Evolutionary conservation across 495 filamentous ascomycete genomes (phyloP).

Genomic region (Apodospora peruviana): DNA sequence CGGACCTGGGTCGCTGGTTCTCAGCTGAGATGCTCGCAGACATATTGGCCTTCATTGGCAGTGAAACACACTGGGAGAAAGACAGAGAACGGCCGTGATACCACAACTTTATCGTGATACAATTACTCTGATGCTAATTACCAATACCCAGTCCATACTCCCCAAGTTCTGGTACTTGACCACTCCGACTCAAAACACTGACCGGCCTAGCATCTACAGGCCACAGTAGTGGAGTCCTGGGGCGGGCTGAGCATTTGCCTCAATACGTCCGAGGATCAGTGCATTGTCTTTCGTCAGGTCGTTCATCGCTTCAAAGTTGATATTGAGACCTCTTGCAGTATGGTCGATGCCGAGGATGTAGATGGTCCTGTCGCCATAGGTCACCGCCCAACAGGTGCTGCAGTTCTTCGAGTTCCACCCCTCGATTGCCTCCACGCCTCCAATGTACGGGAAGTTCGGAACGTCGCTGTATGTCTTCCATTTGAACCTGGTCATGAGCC

Average conservation of each 20-base stretch:
- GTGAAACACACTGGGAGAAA: background rate
- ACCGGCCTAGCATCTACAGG: constrained; percentile 4
- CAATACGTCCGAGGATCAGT: constrained; percentile 48
- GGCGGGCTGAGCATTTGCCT: constrained; percentile 43
- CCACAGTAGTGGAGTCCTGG: constrained; percentile 31
- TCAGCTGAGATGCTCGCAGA: constrained; percentile 44
- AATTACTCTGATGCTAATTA: constrained; percentile 5
- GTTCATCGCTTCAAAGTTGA: constrained; percentile 62
- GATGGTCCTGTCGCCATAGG: constrained; percentile 55
- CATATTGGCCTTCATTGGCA: constrained; percentile 31
- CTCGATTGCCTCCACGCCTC: constrained; percentile 53
- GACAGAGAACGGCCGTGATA: constrained; percentile 10
- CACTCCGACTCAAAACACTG: background rate
- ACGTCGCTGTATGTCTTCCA: constrained; percentile 43
- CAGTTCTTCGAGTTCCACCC: constrained; percentile 57
- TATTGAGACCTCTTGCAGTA: constrained; percentile 54
- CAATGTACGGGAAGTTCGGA: constrained; percentile 54
- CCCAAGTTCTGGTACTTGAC: background rate
- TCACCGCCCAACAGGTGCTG: constrained; percentile 64
- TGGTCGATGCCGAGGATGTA: constrained; percentile 65
- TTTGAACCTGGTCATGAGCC: constrained; percentile 49
- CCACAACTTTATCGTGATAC: too few relatives aligned
- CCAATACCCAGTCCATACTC: constrained; percentile 4
- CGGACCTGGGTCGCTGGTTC: constrained; percentile 49
- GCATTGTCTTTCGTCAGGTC: constrained; percentile 55